Conservation (phyloP, 2,329 filamentous ascomycete species). For the Sphaceloma murrayae region DNA sequence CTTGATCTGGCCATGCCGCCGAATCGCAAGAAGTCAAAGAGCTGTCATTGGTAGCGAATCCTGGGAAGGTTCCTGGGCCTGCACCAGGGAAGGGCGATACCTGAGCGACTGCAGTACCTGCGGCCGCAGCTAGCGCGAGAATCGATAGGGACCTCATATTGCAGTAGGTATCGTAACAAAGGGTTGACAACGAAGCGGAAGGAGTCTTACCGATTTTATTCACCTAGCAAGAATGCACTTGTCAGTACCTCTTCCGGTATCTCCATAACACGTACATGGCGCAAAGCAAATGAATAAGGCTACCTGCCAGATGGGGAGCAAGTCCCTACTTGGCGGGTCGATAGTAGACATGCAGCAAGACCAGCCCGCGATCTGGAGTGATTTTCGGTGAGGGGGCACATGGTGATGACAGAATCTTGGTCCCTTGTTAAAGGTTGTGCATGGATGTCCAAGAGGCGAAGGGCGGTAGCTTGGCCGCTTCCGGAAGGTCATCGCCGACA, state of each 20-base stretch:
- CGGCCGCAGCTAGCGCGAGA: constrained; percentile 1
- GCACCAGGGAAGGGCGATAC: constrained; percentile 1
- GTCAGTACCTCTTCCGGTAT: constrained; percentile 4
- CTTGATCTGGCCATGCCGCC: constrained; percentile 33
- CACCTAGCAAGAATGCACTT: constrained; percentile 5
- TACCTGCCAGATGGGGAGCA: constrained; percentile 12
- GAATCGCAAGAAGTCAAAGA: constrained; percentile 5
- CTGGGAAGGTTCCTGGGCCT: constrained; percentile 6
- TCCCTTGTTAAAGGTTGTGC: constrained; percentile 6
- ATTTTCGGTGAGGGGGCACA: constrained; percentile 11
- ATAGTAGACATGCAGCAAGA: not conserved
- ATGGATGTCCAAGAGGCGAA: constrained; percentile 14
- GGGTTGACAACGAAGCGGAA: not conserved
- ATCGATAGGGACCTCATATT: constrained; percentile 8
- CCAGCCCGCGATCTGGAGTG: constrained; percentile 6
- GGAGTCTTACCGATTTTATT: constrained; percentile 1
- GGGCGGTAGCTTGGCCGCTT: constrained; percentile 4
- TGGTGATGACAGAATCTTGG: constrained; percentile 14
- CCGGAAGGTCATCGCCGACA: constrained; percentile 5
- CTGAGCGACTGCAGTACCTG: constrained; percentile 3
- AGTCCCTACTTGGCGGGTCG: constrained; percentile 5
- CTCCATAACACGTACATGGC: not conserved
- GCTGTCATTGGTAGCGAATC: constrained; percentile 10
- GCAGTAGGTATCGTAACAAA: not conserved
- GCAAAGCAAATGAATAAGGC: not conserved